Conservation (phyloP, 345 rosid species). For the Orychophragmus violaceus region DNA sequence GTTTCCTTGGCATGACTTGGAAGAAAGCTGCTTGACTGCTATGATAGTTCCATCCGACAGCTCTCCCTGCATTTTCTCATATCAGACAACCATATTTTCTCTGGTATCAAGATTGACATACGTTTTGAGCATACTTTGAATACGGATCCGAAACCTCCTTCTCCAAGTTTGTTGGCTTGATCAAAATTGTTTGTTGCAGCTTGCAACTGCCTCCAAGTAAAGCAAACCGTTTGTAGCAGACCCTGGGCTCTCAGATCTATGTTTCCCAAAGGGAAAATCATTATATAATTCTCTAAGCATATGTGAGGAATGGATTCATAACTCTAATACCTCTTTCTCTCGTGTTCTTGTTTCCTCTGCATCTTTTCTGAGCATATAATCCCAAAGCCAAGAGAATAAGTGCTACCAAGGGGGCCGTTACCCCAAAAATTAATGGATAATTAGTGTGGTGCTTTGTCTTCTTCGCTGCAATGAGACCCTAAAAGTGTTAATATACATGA, state of each 20-base stretch:
- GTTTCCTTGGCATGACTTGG: not conserved
- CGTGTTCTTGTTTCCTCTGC: not conserved
- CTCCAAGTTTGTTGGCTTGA: slow-evolving; percentile 23
- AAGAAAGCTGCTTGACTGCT: not conserved
- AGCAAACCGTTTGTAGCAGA: slow-evolving; percentile 8
- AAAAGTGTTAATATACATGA: not conserved
- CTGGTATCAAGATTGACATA: not conserved
- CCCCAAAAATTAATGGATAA: not conserved
- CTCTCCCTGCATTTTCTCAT: not conserved
- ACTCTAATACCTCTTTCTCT: not conserved
- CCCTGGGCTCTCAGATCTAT: not conserved
- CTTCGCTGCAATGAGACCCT: not conserved
- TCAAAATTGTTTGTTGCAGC: slow-evolving; percentile 25
- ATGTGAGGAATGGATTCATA: not conserved
- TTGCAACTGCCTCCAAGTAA: slow-evolving; percentile 19
- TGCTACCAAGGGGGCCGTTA: not conserved
- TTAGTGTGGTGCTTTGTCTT: not conserved
- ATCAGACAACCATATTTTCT: not conserved
- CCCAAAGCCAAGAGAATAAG: slow-evolving; percentile 13
- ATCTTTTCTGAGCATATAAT: slow-evolving; percentile 28
- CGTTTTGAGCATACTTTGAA: slow-evolving; percentile 1
- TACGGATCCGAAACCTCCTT: slow-evolving; percentile 27
- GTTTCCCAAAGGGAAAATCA: not conserved
- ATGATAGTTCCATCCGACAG: not conserved
- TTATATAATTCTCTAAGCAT: not conserved